A percentile compares a stretch with the other conserved stretches of the same genome.
Evolutionary conservation across 371 early-diverging fungal species (phyloP).

Genomic region (Zychaea mexicana): DNA sequence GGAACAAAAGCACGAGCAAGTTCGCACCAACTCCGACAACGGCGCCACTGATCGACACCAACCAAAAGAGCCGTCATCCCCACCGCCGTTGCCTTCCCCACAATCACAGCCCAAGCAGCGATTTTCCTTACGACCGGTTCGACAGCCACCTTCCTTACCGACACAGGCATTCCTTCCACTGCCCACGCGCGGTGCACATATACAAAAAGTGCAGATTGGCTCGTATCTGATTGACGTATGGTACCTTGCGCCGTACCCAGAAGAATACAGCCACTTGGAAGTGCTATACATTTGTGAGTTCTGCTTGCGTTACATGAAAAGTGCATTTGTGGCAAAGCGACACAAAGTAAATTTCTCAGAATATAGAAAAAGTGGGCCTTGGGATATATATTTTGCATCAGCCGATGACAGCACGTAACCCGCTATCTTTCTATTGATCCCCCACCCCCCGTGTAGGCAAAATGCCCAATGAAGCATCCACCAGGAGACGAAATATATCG

Average conservation of each 20-base stretch:
- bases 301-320: constrained; percentile 96
- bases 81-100: background rate
- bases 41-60: too few relatives aligned
- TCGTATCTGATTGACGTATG: constrained; percentile 89
- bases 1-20: constrained; percentile 5
- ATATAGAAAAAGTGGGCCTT: too few relatives aligned
- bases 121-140: background rate
- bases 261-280: constrained; percentile 80
- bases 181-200: constrained; percentile 12
- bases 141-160: constrained; percentile 8
- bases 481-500: constrained; percentile 99
- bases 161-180: constrained; percentile 13
- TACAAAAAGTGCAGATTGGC: constrained; percentile 74
- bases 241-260: constrained; percentile 99
- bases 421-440: background rate
- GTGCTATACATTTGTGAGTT: constrained; percentile 94
- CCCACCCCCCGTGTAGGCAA: constrained; percentile 33
- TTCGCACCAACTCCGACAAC: constrained; percentile 5
- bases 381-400: background rate
- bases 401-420: too few relatives aligned
- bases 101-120: too few relatives aligned
- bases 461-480: constrained; percentile 88
- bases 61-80: background rate
- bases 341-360: constrained; percentile 79
- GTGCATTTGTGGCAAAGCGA: constrained; percentile 63